Evolutionary conservation across 169 alveolate species (phyloP), one percentile per base, ranked within the genome.

Genomic region (Eimeria maxima): DNA sequence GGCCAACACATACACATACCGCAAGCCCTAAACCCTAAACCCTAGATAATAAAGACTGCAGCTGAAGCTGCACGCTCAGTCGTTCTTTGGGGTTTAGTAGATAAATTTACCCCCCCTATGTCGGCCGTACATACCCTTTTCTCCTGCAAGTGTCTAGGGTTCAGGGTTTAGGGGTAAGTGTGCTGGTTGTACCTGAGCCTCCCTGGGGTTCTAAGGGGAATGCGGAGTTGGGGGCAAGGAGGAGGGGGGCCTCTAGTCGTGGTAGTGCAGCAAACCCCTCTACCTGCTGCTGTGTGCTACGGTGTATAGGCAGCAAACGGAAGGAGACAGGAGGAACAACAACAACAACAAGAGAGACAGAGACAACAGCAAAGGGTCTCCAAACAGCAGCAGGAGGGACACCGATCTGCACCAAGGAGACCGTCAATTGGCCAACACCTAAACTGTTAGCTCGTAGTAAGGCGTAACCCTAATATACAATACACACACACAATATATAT

Each of bases 171-270:
- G 57, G n/a, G n/a, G n/a, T n/a, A n/a, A n/a, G n/a, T n/a, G n/a
- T n/a, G n/a, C n/a, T n/a, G n/a, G n/a, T n/a, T n/a, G n/a, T n/a
- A 80, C 90, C 90, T 6, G 90, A 80, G 20, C 90, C 90, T 50
- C 90, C 90, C 45, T 24, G 63, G 71, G 90, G 90, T 47, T 80
- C 90, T 18, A 80, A 42, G 69, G 90, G 69, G 90, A 80, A 47
- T 60, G 47, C 45, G 27, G 71, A 8, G 42, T 63, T 63, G 6
- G 90, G 90, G 42, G 90, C 69, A 45, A 80, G 44, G 6, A 80
- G 18, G 8, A 80, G 90, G 6, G 90, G 90, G 11, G 69, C 90
- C 22, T 57, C 27, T 24, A 80, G 90, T 14, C 69, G 27, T 14
- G 29, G 69, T 10, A 42, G 24, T 38, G 53, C 57, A 16, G 87